These are phyloP conservation scores for Amaranthus tricolor DNA, from an alignment of 179 eudicot species.

Conservation along the genomic window DNA sequence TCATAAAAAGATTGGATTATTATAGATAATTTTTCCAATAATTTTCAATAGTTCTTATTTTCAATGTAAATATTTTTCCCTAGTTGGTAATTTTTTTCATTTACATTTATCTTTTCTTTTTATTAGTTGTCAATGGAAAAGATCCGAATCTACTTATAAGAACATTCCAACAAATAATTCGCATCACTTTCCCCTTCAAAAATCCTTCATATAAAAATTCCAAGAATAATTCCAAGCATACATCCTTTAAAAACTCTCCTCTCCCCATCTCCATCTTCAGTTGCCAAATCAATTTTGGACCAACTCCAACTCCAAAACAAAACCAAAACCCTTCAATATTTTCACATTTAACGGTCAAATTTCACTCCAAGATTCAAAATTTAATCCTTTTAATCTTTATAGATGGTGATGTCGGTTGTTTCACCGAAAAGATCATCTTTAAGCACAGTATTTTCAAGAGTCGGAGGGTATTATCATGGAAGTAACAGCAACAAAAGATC, in stretches of 20 bases:
- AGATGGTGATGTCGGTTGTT: constrained; percentile 50
- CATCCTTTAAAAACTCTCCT: neutral
- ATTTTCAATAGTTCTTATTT: no score
- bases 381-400: neutral
- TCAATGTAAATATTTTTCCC: no score
- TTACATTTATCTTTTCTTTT: neutral
- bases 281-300: constrained; percentile 6
- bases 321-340: neutral
- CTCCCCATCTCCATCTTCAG: neutral
- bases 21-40: no score
- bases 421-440: constrained; percentile 53
- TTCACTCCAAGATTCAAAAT: neutral
- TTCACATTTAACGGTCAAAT: neutral
- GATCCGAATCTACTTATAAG: constrained; percentile 31
- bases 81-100: neutral
- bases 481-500: constrained; percentile 42
- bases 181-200: neutral
- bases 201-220: constrained; percentile 13
- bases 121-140: constrained; percentile 13
- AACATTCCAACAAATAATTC: constrained; percentile 22
- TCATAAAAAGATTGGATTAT: no score
- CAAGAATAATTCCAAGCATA: constrained; percentile 32
- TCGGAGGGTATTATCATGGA: constrained; percentile 57
- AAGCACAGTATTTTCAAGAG: constrained; percentile 61
- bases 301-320: neutral